Evolutionary conservation across 1,284 basidiomycete species (phyloP).

Genomic region (Marasmius sp.): DNA sequence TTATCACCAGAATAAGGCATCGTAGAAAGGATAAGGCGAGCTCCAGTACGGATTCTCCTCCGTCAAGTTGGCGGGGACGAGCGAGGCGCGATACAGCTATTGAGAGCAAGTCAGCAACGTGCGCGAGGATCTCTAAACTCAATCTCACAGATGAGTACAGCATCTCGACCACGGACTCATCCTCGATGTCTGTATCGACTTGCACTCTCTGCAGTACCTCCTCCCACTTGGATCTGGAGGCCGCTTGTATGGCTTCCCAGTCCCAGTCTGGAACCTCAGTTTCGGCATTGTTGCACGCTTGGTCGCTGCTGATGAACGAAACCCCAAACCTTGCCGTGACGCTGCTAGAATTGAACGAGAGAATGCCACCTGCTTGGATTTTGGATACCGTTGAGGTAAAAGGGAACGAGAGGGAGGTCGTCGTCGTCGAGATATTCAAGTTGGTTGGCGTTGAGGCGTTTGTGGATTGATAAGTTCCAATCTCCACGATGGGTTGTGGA

Average conservation of each 20-base stretch:
- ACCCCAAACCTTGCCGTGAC: slow-evolving; percentile 45
- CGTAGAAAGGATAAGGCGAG: slow-evolving; percentile 43
- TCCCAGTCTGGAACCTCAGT: slow-evolving; percentile 45
- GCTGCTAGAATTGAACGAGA: slow-evolving; percentile 35
- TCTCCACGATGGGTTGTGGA: slow-evolving; percentile 23
- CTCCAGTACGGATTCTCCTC: slow-evolving; percentile 47
- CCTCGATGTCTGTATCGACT: slow-evolving; percentile 35
- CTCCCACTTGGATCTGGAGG: slow-evolving; percentile 41
- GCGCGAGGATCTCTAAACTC: not conserved
- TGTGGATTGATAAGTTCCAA: slow-evolving; percentile 40
- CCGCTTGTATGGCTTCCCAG: slow-evolving; percentile 38
- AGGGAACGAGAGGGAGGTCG: slow-evolving; percentile 34
- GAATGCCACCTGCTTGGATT: slow-evolving; percentile 44
- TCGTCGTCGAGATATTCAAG: slow-evolving; percentile 31
- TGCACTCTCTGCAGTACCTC: slow-evolving; percentile 38
- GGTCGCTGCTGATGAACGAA: slow-evolving; percentile 40
- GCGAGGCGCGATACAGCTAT: slow-evolving; percentile 49
- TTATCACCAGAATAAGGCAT: slow-evolving; percentile 44
- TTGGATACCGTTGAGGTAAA: slow-evolving; percentile 32
- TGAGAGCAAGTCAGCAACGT: not conserved
- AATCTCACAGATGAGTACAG: slow-evolving; percentile 44
- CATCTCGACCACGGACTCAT: slow-evolving; percentile 41
- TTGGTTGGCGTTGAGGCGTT: slow-evolving; percentile 31
- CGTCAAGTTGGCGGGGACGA: slow-evolving; percentile 53
- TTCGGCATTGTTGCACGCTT: slow-evolving; percentile 48